Conservation (phyloP, 148 eudicot genomes). For the Amaranthus cruentus region DNA sequence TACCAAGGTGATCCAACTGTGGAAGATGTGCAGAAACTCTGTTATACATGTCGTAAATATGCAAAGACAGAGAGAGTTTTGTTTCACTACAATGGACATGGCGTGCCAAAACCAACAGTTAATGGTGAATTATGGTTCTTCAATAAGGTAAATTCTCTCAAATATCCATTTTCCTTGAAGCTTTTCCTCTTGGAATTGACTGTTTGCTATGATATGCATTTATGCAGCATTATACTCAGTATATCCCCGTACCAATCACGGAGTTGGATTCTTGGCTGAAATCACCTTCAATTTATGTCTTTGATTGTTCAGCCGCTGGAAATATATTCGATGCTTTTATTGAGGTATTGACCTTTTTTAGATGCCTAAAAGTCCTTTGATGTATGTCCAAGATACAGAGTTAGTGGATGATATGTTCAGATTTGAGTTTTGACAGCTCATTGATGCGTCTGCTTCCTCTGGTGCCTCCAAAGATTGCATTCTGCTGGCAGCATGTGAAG, state of each 20-base stretch:
- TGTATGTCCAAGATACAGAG: neutral
- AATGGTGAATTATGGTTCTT: conserved; percentile 98
- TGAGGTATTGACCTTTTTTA: conserved; percentile 48
- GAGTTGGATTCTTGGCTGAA: conserved; percentile 94
- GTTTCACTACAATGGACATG: conserved; percentile 97
- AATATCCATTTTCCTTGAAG: neutral
- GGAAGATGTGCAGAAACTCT: conserved; percentile 92
- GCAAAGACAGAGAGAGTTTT: conserved; percentile 93
- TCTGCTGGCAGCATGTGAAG: conserved; percentile 93
- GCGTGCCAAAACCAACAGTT: conserved; percentile 91
- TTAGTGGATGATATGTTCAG: conserved; percentile 12
- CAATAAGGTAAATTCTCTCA: conserved; percentile 59
- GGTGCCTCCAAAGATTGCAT: conserved; percentile 81
- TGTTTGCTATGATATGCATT: conserved; percentile 10
- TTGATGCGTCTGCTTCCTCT: conserved; percentile 55
- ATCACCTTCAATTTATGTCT: conserved; percentile 92
- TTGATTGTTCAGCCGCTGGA: conserved; percentile 99
- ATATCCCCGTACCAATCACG: conserved; percentile 79
- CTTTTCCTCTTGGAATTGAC: conserved; percentile 2
- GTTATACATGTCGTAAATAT: conserved; percentile 74
- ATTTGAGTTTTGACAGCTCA: conserved; percentile 50
- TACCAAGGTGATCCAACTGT: conserved; percentile 75
- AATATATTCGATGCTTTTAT: conserved; percentile 83
- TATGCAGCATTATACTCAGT: conserved; percentile 81
- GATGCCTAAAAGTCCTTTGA: neutral